Base-by-base conservation (phyloP, 2,329 filamentous ascomycete genomes). In the Ophiostoma populinum region DNA sequence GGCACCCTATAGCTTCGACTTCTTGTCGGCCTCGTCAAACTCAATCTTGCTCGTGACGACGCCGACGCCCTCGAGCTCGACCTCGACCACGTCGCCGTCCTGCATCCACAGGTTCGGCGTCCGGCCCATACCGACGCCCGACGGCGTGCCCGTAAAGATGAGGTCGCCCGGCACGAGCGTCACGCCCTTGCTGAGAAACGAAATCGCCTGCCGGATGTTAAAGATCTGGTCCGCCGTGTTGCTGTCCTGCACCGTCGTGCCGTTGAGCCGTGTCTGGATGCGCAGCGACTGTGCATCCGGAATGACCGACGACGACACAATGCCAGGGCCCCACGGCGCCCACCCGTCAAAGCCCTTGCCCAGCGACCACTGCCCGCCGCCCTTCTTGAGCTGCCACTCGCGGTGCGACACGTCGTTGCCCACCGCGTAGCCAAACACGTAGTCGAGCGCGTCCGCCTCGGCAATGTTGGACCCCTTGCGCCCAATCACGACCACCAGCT, bases 321-420 rank as follows among this genome's bases (percentile, higher is more conserved):
- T 80, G 2, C 70, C 76, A 0, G 79, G 79, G 0, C 79, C 77
- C 45, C 70, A 76, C 0, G 77, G 79, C 5, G 75, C 77, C 74
- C 77, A 83, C 43, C 72, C 73, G 52, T 83, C 77, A 43, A 80
- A 82, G 3, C 75, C 72, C 52, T 83, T 83, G 24, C 76, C 77
- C 11, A 80, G 56, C 1, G 64, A 67, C 75, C 76, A 81, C 54
- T 82, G 77, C 1, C 74, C 66, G 12, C 73, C 73, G 12, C 75
- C 75, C 26, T 62, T 65, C 51, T 73, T 67, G 40, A 80, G 53
- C 54, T 82, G 77, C 75, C 77, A 85, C 43, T 81, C 76, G 26
- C 80, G 70, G 55, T 82, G 78, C 9, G 75, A 81, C n/a, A 87
- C 67, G 51, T 87, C 80, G 53, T 87, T 80, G 36, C 79, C 77